Conservation (phyloP, 495 filamentous ascomycete genomes). For the Penicillium roqueforti region DNA sequence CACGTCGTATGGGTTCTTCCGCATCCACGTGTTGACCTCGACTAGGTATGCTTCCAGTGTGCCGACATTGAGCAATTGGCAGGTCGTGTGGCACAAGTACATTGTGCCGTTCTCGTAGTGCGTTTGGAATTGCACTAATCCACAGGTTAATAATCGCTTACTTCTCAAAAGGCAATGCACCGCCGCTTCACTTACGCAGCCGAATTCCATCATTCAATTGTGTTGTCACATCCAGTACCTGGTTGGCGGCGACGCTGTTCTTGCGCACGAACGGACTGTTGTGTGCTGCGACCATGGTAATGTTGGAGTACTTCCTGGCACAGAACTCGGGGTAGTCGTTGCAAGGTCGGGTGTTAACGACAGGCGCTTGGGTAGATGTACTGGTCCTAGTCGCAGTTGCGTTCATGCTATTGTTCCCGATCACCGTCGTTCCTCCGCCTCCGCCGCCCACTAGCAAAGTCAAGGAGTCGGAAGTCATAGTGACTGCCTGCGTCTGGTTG, state of each 20-base stretch:
- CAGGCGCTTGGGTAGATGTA: conserved; percentile 41
- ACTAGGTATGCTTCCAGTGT: conserved; percentile 70
- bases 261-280: conserved; percentile 75
- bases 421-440: conserved; percentile 23
- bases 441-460: conserved; percentile 39
- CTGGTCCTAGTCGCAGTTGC: conserved; percentile 36
- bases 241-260: conserved; percentile 75
- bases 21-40: conserved; percentile 68
- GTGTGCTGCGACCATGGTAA: conserved; percentile 81
- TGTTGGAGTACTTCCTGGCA: conserved; percentile 75
- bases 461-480: conserved; percentile 33
- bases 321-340: conserved; percentile 88
- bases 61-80: conserved; percentile 74
- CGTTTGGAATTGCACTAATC: conserved; percentile 75
- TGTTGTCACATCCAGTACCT: conserved; percentile 59
- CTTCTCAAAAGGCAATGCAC: not conserved
- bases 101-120: conserved; percentile 62
- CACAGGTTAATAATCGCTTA: conserved; percentile 1
- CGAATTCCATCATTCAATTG: conserved; percentile 88
- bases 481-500: conserved; percentile 33
- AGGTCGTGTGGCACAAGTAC: conserved; percentile 70
- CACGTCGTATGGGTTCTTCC: conserved; percentile 76
- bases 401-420: conserved; percentile 44
- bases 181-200: conserved; percentile 52
- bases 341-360: conserved; percentile 73